Evolutionary conservation across 441 rosid genomes (phyloP), one percentile per base, ranked within the genome.

Genomic region (Francoa sonchifolia): DNA sequence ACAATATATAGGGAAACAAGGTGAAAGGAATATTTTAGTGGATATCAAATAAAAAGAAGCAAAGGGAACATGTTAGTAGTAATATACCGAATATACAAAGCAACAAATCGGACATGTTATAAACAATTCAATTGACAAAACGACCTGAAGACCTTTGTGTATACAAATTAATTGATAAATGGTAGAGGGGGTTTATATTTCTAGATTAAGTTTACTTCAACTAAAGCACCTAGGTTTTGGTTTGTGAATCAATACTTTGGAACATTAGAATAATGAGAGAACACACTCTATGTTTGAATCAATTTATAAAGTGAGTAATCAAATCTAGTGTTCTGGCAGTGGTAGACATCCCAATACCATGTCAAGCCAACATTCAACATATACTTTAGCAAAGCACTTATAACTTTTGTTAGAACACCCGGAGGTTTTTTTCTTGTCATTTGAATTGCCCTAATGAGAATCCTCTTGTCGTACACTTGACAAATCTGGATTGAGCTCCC

Each of bases 401-500:
- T 34, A 4, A 22, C 18, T 35, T n/a, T 23, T 2, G 0, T 4
- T 38, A 37, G 3, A 30, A 48, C 20, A 17, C 13, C 33, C 23
- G 14, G 26, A 27, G 25, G 31, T 16, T 18, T 43, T 23, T 2
- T 19, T 23, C 33, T 45, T 29, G 15, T 47, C 34, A 26, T 31
- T 56, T 26, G 8, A 49, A 33, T 27, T 9, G 47, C 23, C 54
- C 31, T 6, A 16, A 33, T 2, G 20, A 33, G 17, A 52, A 54
- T 31, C 21, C 32, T 37, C 15, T 7, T n/a, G 21, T 23, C 37
- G 11, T 11, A 25, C 19, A 38, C 26, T 13, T 16, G 48, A 47
- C 33, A 49, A 42, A 49, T 30, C n/a, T 15, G 31, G 25, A 27
- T 35, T 3, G 36, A 42, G 39, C 38, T 55, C 52, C 54, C 13